phyloP scores from a whole-genome alignment of 164 flowering plant genomes.

The Piper longum region DNA sequence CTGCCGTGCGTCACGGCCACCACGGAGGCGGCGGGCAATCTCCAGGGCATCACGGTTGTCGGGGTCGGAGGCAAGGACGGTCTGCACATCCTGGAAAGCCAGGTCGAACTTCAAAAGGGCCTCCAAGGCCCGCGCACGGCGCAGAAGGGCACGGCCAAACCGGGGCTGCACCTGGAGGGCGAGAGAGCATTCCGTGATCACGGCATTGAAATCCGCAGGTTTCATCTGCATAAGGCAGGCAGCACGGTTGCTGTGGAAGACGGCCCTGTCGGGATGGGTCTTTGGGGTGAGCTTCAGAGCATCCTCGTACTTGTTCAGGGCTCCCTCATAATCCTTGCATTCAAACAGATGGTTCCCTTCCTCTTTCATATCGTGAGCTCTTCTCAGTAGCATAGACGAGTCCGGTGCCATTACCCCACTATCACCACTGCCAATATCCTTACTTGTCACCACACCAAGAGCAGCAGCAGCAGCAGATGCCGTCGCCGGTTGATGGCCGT shows the following conservation, averaged over 20 bases:
- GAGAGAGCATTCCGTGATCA: conserved; percentile 68
- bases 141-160: conserved; percentile 64
- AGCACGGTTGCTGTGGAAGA: conserved; percentile 88
- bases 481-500: conserved; percentile 5
- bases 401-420: conserved; percentile 32
- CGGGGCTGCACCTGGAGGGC: conserved; percentile 81
- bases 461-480: conserved; percentile 33
- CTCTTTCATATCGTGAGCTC: conserved; percentile 91
- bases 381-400: conserved; percentile 54
- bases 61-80: conserved; percentile 51
- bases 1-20: conserved; percentile 59
- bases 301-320: conserved; percentile 75
- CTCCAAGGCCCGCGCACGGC: conserved; percentile 86
- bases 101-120: conserved; percentile 67
- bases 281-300: conserved; percentile 80
- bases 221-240: conserved; percentile 99
- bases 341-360: conserved; percentile 88
- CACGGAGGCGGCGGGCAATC: conserved; percentile 49
- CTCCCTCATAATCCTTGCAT: conserved; percentile 67
- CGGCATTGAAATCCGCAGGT: conserved; percentile 73
- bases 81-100: conserved; percentile 83
- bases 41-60: conserved; percentile 72
- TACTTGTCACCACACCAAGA: too few relatives aligned
- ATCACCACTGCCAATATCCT: background rate
- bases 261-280: conserved; percentile 81